Conservation (phyloP, 306 rosid genomes). For the Vigna radiata region DNA sequence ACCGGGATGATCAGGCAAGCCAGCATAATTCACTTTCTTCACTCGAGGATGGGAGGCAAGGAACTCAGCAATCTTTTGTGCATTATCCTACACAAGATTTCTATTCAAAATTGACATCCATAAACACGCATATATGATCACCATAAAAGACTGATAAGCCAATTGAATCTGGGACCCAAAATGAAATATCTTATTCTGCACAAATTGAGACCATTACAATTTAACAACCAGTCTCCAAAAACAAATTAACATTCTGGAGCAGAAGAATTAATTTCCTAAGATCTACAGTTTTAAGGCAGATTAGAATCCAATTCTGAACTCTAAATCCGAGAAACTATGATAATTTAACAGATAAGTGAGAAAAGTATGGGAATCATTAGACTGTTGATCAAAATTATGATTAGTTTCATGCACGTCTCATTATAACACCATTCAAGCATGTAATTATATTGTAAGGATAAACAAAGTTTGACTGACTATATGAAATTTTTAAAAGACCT, state of each 20-base stretch:
- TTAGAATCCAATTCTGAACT: constrained; percentile 12
- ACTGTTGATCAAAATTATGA: constrained; percentile 13
- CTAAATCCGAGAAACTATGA: constrained; percentile 9
- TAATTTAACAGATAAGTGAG: constrained; percentile 29
- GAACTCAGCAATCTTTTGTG: constrained; percentile 92
- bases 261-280: background rate
- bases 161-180: background rate
- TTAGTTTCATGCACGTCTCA: background rate
- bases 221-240: background rate
- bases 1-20: constrained; percentile 79
- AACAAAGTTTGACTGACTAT: background rate
- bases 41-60: constrained; percentile 83
- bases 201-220: background rate
- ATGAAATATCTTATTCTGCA: background rate
- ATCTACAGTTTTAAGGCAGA: background rate
- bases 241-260: background rate
- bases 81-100: constrained; percentile 74
- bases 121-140: background rate
- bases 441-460: background rate
- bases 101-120: constrained; percentile 19
- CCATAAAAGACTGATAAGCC: background rate
- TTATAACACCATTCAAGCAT: background rate
- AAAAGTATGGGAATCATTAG: background rate
- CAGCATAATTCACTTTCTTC: constrained; percentile 78
- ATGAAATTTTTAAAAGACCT: background rate